Evolutionary conservation across 1,139 yeast species (phyloP).

Genomic region (Magnusiomyces suaveolens): DNA sequence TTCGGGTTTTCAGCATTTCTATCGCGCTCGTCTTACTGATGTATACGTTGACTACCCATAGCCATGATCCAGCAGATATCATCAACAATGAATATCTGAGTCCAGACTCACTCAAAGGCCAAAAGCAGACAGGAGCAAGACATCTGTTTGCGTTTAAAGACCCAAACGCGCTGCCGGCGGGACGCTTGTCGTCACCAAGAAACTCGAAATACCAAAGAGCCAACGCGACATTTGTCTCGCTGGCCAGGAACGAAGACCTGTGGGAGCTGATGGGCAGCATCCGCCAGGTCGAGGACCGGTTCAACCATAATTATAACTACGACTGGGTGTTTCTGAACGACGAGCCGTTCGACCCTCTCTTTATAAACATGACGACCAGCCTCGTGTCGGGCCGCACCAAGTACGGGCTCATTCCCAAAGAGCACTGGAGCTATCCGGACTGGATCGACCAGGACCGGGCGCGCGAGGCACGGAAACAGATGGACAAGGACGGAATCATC

Average conservation of each 20-base stretch:
- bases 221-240: conserved; percentile 62
- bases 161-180: too few species aligned
- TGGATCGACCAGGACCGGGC: conserved; percentile 58
- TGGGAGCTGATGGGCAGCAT: conserved; percentile 51
- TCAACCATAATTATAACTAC: conserved; percentile 54
- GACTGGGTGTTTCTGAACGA: conserved; percentile 74
- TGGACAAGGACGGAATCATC: conserved; percentile 43
- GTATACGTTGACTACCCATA: too few species aligned
- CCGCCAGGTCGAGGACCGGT: conserved; percentile 58
- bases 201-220: conserved; percentile 27
- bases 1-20: too few species aligned
- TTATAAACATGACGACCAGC: conserved; percentile 38
- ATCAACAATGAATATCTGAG: too few species aligned
- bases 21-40: too few species aligned
- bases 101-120: too few species aligned
- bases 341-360: conserved; percentile 46
- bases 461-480: conserved; percentile 40
- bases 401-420: conserved; percentile 57
- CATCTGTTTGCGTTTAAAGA: too few species aligned
- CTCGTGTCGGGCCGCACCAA: conserved; percentile 52
- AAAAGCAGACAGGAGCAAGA: too few species aligned
- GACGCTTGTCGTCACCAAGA: too few species aligned
- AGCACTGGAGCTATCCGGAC: conserved; percentile 71
- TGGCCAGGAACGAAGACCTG: conserved; percentile 64
- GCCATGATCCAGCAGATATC: too few species aligned